Base-by-base conservation (phyloP, 2,329 filamentous ascomycete species). In the Diaporthe destruens region DNA sequence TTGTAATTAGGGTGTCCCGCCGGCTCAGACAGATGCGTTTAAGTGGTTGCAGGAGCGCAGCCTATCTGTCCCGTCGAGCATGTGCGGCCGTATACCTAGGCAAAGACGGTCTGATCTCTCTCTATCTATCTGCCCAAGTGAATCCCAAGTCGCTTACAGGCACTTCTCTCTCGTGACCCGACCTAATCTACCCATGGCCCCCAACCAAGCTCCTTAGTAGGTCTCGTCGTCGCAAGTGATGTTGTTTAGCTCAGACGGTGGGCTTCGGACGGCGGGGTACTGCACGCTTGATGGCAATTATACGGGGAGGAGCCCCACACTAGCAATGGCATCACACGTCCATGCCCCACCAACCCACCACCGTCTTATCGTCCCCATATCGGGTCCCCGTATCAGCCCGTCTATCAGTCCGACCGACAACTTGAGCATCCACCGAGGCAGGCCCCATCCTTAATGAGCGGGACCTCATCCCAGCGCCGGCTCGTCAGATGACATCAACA, bases 341-440 rank as follows among this genome's bases (percentile, higher is more conserved):
- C 25, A 54, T n/a, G 56, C 67, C 55, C 68, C 68, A 67, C 63
- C 63, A 70, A n/a, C n/a, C n/a, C n/a, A n/a, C n/a, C n/a, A n/a
- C n/a, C 68, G 68, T 55, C 68, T 70, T 70, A 70, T 70, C 68
- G 44, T 61, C 34, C 68, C 47, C 68, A 56, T 59, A 69, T 49
- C 44, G 20, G 44, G 55, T 61, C 23, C 68, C 55, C 55, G 55
- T 53, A 69, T 56, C 49, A 47, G 39, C 39, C 39, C 39, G 16
- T 42, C 16, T 18, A 16, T 42, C 39, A 42, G 36, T n/a, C 57
- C 47, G 57, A 47, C 57, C 57, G 39, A 61, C 57, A 34, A 57
- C 54, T 39, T 16, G 54, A 18, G 54, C 54, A 57, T 57, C 54
- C 54, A 63, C 25, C 23, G 11, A 32, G 57, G 39, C 25, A 51